Evolutionary conservation across 176 grass and related monocot genomes (phyloP).

Genomic region (Carex myosuroides): DNA sequence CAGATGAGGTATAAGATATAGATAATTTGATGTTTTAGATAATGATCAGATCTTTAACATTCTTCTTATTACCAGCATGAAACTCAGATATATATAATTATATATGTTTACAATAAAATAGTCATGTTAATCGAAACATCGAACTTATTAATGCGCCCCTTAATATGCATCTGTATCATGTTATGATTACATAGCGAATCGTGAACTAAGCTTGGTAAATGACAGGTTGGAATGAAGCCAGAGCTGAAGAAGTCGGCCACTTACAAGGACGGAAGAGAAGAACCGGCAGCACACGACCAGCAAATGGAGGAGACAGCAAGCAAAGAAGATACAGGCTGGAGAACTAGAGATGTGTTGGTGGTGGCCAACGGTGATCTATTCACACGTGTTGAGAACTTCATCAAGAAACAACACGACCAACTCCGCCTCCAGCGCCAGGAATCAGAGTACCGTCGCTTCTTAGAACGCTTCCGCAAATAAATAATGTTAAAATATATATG

Average conservation of each 20-base stretch:
- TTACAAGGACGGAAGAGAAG: slow-evolving; percentile 15
- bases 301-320: not conserved
- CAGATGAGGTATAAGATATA: not conserved
- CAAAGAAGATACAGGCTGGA: slow-evolving; percentile 35
- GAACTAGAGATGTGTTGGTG: slow-evolving; percentile 48
- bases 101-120: not conserved
- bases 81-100: not conserved
- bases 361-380: slow-evolving; percentile 47
- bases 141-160: not conserved
- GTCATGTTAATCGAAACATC: not conserved
- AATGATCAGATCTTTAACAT: not conserved
- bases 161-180: not conserved
- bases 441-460: slow-evolving; percentile 51
- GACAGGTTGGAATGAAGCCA: not conserved
- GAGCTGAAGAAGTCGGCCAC: slow-evolving; percentile 38
- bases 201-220: slow-evolving; percentile 17
- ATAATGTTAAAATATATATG: not conserved
- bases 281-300: not conserved
- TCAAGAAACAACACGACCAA: slow-evolving; percentile 61
- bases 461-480: slow-evolving; percentile 22
- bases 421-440: slow-evolving; percentile 71
- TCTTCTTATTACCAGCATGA: not conserved
- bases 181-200: not conserved
- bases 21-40: not conserved
- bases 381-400: slow-evolving; percentile 58